phyloP scores from a whole-genome alignment of 2,329 filamentous ascomycete species.

The Aspergillus quadricinctus region DNA sequence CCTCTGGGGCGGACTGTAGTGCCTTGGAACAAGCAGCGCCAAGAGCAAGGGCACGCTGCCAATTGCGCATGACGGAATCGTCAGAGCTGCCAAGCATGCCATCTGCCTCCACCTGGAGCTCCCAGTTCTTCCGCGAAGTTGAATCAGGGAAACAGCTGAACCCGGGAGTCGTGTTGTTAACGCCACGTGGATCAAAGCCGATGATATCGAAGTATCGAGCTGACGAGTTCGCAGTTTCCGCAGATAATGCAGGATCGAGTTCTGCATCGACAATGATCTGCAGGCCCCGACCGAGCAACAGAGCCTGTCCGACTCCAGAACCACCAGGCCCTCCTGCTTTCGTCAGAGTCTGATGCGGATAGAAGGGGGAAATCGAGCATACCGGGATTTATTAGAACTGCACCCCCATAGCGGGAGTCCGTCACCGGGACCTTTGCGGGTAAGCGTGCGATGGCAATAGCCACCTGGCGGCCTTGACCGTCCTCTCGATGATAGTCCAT shows the following conservation, averaged over 20 bases:
- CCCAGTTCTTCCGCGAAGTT: conserved; percentile 28
- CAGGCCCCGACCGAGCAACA: conserved; percentile 29
- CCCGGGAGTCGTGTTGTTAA: conserved; percentile 38
- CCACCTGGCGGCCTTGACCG: conserved; percentile 30
- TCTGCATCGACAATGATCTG: conserved; percentile 38
- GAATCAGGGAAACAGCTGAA: conserved; percentile 39
- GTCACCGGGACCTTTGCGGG: conserved; percentile 41
- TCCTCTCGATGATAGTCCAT: conserved; percentile 43
- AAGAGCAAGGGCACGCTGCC: conserved; percentile 31
- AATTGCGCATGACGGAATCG: conserved; percentile 27
- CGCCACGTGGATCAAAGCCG: conserved; percentile 43
- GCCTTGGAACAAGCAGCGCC: conserved; percentile 26
- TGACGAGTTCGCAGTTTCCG: background rate
- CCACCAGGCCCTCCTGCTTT: conserved; percentile 41
- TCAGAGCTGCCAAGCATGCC: conserved; percentile 32
- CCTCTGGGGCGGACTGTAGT: conserved; percentile 14
- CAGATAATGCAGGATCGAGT: conserved; percentile 11
- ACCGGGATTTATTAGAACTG: conserved; percentile 47
- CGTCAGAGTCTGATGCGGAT: conserved; percentile 2
- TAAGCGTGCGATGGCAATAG: conserved; percentile 44
- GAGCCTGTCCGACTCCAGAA: conserved; percentile 36
- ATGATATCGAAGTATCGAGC: conserved; percentile 40
- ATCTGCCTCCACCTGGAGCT: conserved; percentile 31
- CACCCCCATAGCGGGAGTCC: conserved; percentile 44
- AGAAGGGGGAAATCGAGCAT: background rate